Conservation (phyloP, 805 yeast species). For the Starmerella floris region DNA sequence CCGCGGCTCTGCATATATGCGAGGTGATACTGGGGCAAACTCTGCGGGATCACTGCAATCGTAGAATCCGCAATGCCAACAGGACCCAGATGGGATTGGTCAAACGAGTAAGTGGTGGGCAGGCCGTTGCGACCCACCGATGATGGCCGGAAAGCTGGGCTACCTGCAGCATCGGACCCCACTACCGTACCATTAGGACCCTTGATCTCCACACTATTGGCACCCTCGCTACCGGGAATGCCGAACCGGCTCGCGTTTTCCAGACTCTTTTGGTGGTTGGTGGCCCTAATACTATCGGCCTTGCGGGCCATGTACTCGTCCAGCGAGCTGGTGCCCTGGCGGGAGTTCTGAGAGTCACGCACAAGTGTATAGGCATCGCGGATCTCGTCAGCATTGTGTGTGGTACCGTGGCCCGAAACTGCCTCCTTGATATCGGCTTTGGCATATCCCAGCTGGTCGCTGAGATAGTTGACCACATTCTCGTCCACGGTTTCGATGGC, state of each 20-base stretch:
- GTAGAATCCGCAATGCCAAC: conserved; percentile 38
- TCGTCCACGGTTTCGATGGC: conserved; percentile 40
- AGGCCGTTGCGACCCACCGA: conserved; percentile 20
- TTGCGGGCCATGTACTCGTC: conserved; percentile 19
- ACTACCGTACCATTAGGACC: not conserved
- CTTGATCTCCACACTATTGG: not conserved
- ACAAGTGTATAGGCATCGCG: conserved; percentile 74
- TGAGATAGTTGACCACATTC: conserved; percentile 58
- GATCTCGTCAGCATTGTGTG: conserved; percentile 45
- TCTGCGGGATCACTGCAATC: conserved; percentile 84
- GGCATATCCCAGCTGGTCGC: conserved; percentile 79
- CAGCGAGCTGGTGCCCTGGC: conserved; percentile 10
- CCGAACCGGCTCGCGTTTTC: not conserved
- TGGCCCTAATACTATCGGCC: conserved; percentile 13
- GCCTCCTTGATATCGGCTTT: conserved; percentile 60
- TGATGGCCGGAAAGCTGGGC: conserved; percentile 14
- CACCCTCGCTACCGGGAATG: not conserved
- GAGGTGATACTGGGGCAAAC: conserved; percentile 85
- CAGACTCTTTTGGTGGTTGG: not conserved
- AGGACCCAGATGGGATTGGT: conserved; percentile 28
- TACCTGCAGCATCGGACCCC: not conserved
- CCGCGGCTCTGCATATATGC: conserved; percentile 70
- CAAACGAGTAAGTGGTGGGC: conserved; percentile 31
- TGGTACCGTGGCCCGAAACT: conserved; percentile 29
- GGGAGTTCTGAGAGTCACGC: conserved; percentile 53